phyloP scores from a whole-genome alignment of 805 yeast genomes.

The Cyberlindnera mississippiensis region DNA sequence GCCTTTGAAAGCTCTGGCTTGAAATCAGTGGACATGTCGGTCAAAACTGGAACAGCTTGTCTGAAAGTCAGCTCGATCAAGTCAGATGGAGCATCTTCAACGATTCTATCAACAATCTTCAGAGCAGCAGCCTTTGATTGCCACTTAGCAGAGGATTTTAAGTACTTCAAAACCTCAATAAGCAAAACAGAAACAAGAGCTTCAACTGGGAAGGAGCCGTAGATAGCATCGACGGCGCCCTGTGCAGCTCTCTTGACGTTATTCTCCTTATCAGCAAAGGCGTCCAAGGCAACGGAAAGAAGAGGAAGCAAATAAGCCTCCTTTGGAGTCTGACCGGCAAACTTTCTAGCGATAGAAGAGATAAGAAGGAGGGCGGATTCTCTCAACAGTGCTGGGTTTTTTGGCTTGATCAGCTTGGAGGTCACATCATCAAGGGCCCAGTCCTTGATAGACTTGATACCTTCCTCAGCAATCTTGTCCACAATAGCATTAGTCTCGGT shows the following conservation, averaged over 20 bases:
- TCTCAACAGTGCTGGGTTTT: conserved; percentile 68
- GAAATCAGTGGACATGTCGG: conserved; percentile 90
- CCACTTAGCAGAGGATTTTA: conserved; percentile 88
- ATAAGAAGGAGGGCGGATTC: conserved; percentile 70
- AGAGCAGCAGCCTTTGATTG: conserved; percentile 82
- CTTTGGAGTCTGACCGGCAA: conserved; percentile 64
- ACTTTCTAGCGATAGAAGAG: conserved; percentile 53
- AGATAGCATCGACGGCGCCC: conserved; percentile 64
- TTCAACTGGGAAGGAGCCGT: conserved; percentile 69
- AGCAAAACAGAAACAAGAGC: conserved; percentile 72
- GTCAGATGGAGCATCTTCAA: conserved; percentile 81
- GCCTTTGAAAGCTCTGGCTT: conserved; percentile 91
- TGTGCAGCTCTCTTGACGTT: conserved; percentile 85
- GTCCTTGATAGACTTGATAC: conserved; percentile 45
- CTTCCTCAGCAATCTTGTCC: conserved; percentile 42
- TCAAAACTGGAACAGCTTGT: conserved; percentile 75
- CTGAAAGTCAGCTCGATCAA: conserved; percentile 78
- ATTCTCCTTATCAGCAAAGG: conserved; percentile 82
- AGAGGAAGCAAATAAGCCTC: conserved; percentile 71
- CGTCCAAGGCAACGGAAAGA: conserved; percentile 62
- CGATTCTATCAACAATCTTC: conserved; percentile 64
- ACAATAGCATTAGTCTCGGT: conserved; percentile 38
- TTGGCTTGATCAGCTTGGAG: conserved; percentile 65
- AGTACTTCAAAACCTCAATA: conserved; percentile 55
- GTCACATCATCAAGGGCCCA: conserved; percentile 66